Evolutionary conservation across 2,329 filamentous ascomycete species (phyloP).

Genomic region (Sporothrix euskadiensis): DNA sequence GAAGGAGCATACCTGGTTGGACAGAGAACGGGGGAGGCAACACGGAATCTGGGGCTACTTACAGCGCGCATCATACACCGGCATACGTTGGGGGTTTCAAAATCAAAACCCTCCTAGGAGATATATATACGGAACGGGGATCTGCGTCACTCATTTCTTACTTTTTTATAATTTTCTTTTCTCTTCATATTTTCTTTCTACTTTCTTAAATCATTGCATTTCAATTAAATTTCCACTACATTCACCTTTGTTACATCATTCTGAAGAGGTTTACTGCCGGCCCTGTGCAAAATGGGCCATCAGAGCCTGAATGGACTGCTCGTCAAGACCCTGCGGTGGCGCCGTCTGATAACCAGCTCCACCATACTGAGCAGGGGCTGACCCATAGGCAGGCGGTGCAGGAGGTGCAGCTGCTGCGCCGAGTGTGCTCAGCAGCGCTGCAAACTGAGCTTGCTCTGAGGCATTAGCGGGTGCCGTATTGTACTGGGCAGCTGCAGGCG

Average conservation of each 20-base stretch:
- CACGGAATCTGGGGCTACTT: background rate
- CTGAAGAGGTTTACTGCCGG: constrained; percentile 41
- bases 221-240: background rate
- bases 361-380: constrained; percentile 12
- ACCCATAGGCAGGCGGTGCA: background rate
- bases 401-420: constrained; percentile 33
- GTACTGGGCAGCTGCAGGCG: background rate
- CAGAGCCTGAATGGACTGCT: constrained; percentile 67
- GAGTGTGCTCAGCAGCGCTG: constrained; percentile 49
- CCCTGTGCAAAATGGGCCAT: constrained; percentile 71
- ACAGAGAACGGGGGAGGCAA: background rate
- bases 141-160: constrained; percentile 3
- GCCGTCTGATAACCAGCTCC: constrained; percentile 29
- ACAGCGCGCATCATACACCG: background rate
- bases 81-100: background rate
- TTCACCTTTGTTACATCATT: background rate
- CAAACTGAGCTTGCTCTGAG: constrained; percentile 46
- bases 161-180: background rate
- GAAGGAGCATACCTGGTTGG: background rate
- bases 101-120: background rate
- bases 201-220: background rate
- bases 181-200: background rate
- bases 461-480: background rate
- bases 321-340: constrained; percentile 36
- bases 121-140: background rate